Evolutionary conservation across 768 basidiomycete species (phyloP).

Genomic region (Phaffia australis): DNA sequence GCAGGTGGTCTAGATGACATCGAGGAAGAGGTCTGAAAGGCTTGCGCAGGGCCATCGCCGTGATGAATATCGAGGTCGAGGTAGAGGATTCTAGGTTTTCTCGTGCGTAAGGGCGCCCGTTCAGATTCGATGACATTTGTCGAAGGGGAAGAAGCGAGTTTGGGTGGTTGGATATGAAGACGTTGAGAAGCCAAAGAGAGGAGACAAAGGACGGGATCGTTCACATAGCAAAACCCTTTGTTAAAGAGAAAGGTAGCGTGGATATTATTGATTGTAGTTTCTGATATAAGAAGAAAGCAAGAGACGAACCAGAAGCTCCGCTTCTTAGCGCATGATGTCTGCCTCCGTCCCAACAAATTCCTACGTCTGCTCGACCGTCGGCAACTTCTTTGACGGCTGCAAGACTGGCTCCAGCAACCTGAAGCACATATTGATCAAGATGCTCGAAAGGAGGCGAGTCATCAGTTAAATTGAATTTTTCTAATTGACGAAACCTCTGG

Average conservation of each 20-base stretch:
- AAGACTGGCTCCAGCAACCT: conserved; percentile 66
- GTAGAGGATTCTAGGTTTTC: conserved; percentile 58
- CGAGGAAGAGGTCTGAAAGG: conserved; percentile 35
- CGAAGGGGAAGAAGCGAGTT: conserved; percentile 27
- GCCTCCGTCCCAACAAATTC: conserved; percentile 87
- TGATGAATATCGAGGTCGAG: conserved; percentile 88
- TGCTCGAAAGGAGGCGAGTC: conserved; percentile 71
- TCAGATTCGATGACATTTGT: background rate
- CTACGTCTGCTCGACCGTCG: conserved; percentile 47
- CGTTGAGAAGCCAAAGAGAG: conserved; percentile 48
- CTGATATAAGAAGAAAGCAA: background rate
- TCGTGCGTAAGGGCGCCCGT: background rate
- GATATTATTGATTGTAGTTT: conserved; percentile 41
- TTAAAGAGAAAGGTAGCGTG: conserved; percentile 71
- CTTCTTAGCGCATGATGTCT: conserved; percentile 42
- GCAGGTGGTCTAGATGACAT: conserved; percentile 33
- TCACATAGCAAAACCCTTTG: conserved; percentile 89
- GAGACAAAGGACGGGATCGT: conserved; percentile 74
- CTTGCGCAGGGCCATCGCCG: conserved; percentile 56
- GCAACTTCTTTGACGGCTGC: conserved; percentile 58
- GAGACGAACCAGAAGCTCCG: background rate
- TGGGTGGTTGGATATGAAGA: conserved; percentile 32
- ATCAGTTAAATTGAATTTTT: conserved; percentile 39
- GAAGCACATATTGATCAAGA: conserved; percentile 56
- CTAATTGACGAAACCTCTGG: background rate